A percentile compares a stretch with the other conserved stretches of the same genome.
Conservation (phyloP, 164 flowering plant genomes). For the Aristolochia fimbriata region DNA sequence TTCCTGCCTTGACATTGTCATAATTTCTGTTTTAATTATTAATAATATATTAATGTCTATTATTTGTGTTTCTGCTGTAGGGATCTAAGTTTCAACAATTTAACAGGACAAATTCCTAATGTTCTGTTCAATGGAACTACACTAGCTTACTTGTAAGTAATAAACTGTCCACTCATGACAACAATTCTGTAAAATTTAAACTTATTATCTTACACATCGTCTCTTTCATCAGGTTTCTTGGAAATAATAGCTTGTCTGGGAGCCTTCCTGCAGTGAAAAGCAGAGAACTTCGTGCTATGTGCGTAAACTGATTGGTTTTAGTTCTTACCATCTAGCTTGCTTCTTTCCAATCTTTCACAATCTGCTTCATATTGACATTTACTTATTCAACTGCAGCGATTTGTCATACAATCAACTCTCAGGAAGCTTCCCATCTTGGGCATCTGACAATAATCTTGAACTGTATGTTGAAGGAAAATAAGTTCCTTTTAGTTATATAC, state of each 20-base stretch:
- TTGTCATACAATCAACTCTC: constrained; percentile 55
- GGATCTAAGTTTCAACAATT: constrained; percentile 17
- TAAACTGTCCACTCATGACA: neutral
- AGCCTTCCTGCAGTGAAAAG: constrained; percentile 40
- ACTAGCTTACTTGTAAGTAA: constrained; percentile 9
- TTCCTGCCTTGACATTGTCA: too few species aligned
- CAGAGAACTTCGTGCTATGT: constrained; percentile 42
- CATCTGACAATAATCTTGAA: constrained; percentile 24
- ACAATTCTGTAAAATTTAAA: too few species aligned
- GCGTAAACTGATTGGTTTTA: constrained; percentile 10
- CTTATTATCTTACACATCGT: too few species aligned
- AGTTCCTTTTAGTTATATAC: too few species aligned
- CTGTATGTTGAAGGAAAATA: constrained; percentile 32
- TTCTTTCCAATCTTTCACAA: too few species aligned
- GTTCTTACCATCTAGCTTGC: too few species aligned
- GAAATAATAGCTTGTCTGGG: constrained; percentile 61
- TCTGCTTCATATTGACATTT: too few species aligned
- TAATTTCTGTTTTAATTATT: too few species aligned
- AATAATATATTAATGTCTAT: too few species aligned
- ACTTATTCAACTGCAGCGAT: constrained; percentile 36
- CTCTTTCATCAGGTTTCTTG: constrained; percentile 51
- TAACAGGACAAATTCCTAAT: constrained; percentile 9
- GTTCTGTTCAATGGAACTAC: constrained; percentile 9
- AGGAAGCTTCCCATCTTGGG: constrained; percentile 69
- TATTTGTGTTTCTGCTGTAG: constrained; percentile 1